Conservation (phyloP, 306 rosid species). For the Acacia melanoxylon region DNA sequence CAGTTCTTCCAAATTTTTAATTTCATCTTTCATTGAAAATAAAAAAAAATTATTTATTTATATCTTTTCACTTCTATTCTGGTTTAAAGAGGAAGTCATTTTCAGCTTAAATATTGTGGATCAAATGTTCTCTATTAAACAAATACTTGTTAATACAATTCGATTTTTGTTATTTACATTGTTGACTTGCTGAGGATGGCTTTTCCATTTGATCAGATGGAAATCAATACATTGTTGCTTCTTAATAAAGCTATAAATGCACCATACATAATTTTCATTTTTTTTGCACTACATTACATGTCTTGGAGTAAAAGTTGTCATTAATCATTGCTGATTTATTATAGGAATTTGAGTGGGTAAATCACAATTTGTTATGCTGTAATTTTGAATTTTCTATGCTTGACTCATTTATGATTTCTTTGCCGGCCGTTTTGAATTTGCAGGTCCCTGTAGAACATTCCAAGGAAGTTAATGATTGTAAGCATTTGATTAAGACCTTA, state of each 20-base stretch:
- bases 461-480: conserved; percentile 93
- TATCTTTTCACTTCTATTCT: neutral
- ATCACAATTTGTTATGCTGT: neutral
- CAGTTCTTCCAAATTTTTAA: neutral
- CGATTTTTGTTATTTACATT: neutral
- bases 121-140: neutral
- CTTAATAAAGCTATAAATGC: neutral
- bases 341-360: neutral
- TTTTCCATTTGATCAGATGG: conserved; percentile 7
- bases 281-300: conserved; percentile 10
- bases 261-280: neutral
- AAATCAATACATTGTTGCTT: neutral
- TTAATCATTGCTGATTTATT: conserved; percentile 1
- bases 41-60: neutral
- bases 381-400: conserved; percentile 23
- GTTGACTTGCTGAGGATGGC: neutral
- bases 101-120: neutral
- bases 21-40: neutral
- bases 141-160: neutral
- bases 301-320: conserved; percentile 1
- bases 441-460: conserved; percentile 91
- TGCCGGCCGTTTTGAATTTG: conserved; percentile 96
- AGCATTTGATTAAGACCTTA: conserved; percentile 91
- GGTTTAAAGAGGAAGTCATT: neutral
- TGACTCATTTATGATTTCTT: conserved; percentile 32